Conservation (phyloP, 176 grass and related monocot species). For the Carex kokanica region DNA sequence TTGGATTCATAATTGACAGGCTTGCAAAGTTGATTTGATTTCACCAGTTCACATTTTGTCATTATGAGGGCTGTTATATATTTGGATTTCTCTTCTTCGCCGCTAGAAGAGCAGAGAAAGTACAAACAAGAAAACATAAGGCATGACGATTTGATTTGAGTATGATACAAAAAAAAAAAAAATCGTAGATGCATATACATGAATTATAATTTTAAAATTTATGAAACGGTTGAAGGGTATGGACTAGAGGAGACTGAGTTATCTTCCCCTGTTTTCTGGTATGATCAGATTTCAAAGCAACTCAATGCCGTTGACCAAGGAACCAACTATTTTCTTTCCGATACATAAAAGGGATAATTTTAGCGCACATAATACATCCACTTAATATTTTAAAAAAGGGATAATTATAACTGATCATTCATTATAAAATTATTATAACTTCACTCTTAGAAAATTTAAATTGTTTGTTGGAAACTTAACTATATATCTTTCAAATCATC, state of each 20-base stretch:
- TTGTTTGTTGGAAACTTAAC: no score
- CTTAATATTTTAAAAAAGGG: no score
- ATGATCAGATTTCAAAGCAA: background rate
- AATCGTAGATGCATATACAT: background rate
- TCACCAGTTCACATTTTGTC: background rate
- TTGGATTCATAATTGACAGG: background rate
- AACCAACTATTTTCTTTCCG: background rate
- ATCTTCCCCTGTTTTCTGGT: background rate
- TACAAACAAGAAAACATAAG: slow-evolving; percentile 3
- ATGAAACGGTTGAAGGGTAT: background rate
- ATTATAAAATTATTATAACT: no score
- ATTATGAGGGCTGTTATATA: background rate
- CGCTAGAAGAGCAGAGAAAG: background rate
- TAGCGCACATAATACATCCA: no score
- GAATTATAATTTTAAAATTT: background rate
- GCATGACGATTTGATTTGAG: background rate
- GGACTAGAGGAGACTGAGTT: background rate
- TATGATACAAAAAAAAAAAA: background rate
- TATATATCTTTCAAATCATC: no score
- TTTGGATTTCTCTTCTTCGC: background rate
- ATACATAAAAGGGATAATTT: background rate
- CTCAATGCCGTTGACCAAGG: background rate
- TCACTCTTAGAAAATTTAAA: no score
- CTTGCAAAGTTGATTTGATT: background rate
- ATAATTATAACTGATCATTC: no score